Conservation (phyloP, 2,329 filamentous ascomycete species). For the Neofusicoccum sp. region DNA sequence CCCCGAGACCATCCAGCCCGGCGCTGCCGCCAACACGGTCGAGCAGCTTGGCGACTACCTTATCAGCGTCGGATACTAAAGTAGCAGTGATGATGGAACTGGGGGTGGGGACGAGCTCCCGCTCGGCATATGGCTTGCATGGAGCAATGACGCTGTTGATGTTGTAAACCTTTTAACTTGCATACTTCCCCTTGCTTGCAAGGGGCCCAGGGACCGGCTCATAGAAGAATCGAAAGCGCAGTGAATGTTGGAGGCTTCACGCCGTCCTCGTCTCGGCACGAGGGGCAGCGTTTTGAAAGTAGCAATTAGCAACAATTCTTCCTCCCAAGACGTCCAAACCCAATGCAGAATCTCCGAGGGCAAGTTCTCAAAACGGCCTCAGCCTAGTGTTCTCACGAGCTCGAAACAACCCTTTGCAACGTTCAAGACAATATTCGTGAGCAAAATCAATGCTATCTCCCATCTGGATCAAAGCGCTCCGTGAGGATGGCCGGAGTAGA, state of each 20-base stretch:
- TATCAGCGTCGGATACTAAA: constrained; percentile 71
- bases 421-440: too few relatives aligned
- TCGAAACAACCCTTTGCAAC: too few relatives aligned
- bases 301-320: constrained; percentile 14
- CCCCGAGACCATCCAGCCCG: constrained; percentile 68
- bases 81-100: constrained; percentile 8
- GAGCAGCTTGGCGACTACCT: constrained; percentile 87
- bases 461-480: too few relatives aligned
- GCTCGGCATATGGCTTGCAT: constrained; percentile 15
- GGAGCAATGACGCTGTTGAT: constrained; percentile 22
- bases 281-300: constrained; percentile 1
- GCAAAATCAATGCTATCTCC: too few relatives aligned
- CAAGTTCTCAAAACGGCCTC: background rate
- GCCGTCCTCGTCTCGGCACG: constrained; percentile 13
- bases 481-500: too few relatives aligned
- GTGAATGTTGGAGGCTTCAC: constrained; percentile 13
- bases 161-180: constrained; percentile 38
- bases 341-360: background rate
- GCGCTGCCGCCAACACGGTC: constrained; percentile 74
- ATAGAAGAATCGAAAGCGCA: constrained; percentile 19
- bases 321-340: background rate
- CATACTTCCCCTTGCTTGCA: constrained; percentile 28
- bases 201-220: constrained; percentile 18
- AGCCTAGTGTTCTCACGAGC: too few relatives aligned
- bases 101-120: background rate